phyloP scores from a whole-genome alignment of 306 rosid genomes.

The Inga leiocalycina region DNA sequence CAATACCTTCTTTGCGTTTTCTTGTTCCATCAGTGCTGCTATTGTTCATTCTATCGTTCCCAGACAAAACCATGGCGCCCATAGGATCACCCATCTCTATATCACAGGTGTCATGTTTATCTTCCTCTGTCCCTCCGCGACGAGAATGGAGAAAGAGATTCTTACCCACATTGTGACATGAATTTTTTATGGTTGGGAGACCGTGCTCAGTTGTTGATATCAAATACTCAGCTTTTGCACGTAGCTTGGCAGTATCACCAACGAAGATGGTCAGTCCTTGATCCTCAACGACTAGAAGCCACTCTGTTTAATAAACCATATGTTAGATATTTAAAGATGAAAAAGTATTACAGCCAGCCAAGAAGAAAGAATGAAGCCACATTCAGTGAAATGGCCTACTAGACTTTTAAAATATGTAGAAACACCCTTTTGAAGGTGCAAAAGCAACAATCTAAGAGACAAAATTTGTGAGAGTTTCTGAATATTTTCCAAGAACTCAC shows the following conservation, averaged over 20 bases:
- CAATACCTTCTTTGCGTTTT: constrained; percentile 69
- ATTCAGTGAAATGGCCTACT: constrained; percentile 15
- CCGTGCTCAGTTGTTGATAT: constrained; percentile 46
- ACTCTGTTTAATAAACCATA: constrained; percentile 51
- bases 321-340: constrained; percentile 2
- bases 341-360: neutral
- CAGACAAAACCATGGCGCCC: constrained; percentile 37
- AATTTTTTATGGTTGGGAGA: constrained; percentile 41
- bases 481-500: constrained; percentile 46
- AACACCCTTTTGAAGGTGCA: constrained; percentile 17
- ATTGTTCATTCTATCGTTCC: constrained; percentile 33
- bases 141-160: constrained; percentile 26
- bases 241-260: constrained; percentile 47
- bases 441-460: constrained; percentile 20
- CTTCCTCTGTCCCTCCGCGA: constrained; percentile 33
- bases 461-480: constrained; percentile 5
- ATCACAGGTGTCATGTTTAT: constrained; percentile 43
- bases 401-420: neutral
- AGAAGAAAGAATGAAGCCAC: constrained; percentile 19
- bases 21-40: constrained; percentile 42
- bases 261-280: constrained; percentile 60
- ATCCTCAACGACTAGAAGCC: constrained; percentile 69
- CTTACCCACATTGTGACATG: constrained; percentile 33
- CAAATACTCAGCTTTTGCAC: constrained; percentile 50
- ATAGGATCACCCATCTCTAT: constrained; percentile 66